phyloP scores from a whole-genome alignment of 139 green algal genomes.

The Chlamydomonas asymmetrica region DNA sequence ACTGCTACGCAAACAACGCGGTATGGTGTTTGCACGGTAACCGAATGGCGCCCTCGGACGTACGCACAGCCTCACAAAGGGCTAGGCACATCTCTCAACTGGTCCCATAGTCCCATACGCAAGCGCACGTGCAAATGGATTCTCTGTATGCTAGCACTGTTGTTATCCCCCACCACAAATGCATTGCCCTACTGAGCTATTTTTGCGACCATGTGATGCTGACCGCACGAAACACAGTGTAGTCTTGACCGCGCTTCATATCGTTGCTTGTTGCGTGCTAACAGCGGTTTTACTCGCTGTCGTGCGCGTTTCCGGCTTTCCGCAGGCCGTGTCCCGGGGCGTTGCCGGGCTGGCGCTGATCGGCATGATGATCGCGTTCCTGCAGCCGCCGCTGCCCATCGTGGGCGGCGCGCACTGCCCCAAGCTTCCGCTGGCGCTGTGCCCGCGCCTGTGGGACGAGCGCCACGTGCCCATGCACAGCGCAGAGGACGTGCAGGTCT shows the following conservation, averaged over 20 bases:
- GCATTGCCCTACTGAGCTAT: neutral
- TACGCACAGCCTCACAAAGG: too few species aligned
- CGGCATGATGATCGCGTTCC: constrained; percentile 55
- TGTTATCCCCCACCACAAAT: too few species aligned
- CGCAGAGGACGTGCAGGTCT: constrained; percentile 84
- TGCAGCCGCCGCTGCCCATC: constrained; percentile 83
- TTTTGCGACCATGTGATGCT: neutral
- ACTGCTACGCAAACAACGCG: constrained; percentile 60
- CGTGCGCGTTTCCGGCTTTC: neutral
- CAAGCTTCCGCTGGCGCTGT: constrained; percentile 77
- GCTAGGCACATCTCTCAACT: too few species aligned
- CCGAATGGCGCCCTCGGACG: too few species aligned
- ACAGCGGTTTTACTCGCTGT: neutral
- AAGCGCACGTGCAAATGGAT: too few species aligned
- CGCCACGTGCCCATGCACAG: constrained; percentile 81
- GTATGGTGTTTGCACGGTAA: constrained; percentile 15
- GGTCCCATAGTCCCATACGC: too few species aligned
- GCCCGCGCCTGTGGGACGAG: constrained; percentile 88
- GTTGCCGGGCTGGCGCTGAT: constrained; percentile 30
- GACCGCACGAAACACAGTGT: too few species aligned
- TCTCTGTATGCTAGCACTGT: too few species aligned
- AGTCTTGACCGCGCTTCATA: neutral
- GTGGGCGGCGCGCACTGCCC: constrained; percentile 76
- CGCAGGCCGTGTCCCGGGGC: constrained; percentile 21
- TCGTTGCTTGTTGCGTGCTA: neutral